Evolutionary conservation across 2,329 filamentous ascomycete genomes (phyloP), one percentile per base, ranked within the genome.

Genomic region (Emmonsia crescens): DNA sequence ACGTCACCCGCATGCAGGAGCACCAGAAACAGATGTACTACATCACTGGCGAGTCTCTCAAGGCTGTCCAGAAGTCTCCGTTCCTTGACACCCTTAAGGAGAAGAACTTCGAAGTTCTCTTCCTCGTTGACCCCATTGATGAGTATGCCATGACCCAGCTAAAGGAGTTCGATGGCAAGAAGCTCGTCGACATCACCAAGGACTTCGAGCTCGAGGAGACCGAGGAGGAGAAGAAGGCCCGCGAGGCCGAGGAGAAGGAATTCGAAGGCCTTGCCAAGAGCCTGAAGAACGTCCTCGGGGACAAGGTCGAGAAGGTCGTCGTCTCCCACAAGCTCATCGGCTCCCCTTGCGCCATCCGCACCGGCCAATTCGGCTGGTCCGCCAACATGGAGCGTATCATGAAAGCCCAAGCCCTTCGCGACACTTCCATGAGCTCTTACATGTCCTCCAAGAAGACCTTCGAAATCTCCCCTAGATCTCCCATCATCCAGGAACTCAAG

Each of bases 321-420:
- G 93, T 99, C 77, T 93, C 88, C 69, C 90, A 97, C 89, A 97
- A 97, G 88, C 87, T 99, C 64, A 86, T 89, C 71, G 89, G 89
- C 76, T 85, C 94, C 68, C 94, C 94, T 74, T 97, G 94, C 80
- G 94, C 94, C 77, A 97, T 99, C 85, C 93, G 94, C 79, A 99
- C 94, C 70, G 94, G 94, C 75, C 94, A 97, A 82, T 99, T 99
- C 79, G 94, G 94, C 81, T 99, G 94, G 94, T 97, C 93, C 62
- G 94, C 94, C 77, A 99, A 99, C 87, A 99, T 99, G 94, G 94
- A 99, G 86, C 94, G 94, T 84, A 99, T 99, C 87, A 99, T 99
- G 94, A 99, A 99, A 89, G 94, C 94, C 33, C 94, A 99, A 85
- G 94, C 94, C 75, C 93, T 99, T 74, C 94, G 94, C 82, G 94